These are phyloP conservation scores for Phaffia australis DNA, from an alignment of 768 basidiomycete species.

Conservation along the genomic window DNA sequence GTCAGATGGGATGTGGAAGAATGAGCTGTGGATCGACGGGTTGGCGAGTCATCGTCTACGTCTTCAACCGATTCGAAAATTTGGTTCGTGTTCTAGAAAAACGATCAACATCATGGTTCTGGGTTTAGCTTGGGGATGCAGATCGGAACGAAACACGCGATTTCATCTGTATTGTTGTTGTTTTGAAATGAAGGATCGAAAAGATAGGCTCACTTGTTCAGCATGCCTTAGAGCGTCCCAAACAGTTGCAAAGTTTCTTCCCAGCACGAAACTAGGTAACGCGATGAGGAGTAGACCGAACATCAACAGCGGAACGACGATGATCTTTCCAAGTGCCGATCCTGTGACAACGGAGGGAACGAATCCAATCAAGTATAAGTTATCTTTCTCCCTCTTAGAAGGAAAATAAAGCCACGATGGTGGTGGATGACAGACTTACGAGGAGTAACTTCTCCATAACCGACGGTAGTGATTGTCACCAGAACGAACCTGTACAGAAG, in stretches of 20 bases:
- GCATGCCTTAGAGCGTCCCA: slow-evolving; percentile 50
- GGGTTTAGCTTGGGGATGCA: background rate
- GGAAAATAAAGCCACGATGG: background rate
- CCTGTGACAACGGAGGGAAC: background rate
- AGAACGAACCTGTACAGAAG: slow-evolving; percentile 51
- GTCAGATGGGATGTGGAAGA: background rate
- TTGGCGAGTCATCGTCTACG: background rate
- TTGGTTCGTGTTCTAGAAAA: background rate
- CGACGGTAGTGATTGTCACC: slow-evolving; percentile 76
- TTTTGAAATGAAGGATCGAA: slow-evolving; percentile 24
- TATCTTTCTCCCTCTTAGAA: too few species aligned
- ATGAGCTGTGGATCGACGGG: background rate
- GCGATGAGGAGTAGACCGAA: slow-evolving; percentile 83
- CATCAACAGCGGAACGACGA: slow-evolving; percentile 74
- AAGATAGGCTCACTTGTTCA: slow-evolving; percentile 45
- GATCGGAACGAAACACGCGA: background rate
- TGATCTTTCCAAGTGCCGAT: slow-evolving; percentile 71
- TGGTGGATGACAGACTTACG: slow-evolving; percentile 34
- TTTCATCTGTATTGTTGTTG: background rate
- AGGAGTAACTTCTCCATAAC: slow-evolving; percentile 85
- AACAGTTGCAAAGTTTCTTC: slow-evolving; percentile 77
- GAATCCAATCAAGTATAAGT: too few species aligned
- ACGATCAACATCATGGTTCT: background rate
- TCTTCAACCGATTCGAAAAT: too few species aligned
- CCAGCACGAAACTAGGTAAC: slow-evolving; percentile 80